These are phyloP conservation scores for Earliella scabrosa DNA, from an alignment of 1,284 basidiomycete species.

Conservation along the genomic window DNA sequence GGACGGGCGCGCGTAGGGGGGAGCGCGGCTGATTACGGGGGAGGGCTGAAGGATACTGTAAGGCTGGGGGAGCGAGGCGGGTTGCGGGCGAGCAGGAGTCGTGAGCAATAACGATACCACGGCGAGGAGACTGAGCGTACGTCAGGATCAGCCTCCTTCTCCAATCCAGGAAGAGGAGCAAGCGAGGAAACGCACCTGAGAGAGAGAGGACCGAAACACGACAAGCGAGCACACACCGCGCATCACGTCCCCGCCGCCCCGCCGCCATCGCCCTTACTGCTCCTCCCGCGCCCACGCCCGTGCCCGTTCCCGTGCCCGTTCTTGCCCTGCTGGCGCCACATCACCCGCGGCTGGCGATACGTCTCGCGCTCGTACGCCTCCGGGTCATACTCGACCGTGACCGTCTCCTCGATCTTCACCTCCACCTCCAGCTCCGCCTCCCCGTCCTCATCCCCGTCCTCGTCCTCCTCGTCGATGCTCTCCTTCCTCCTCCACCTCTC, in stretches of 20 bases:
- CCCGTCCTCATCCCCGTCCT: constrained; percentile 2
- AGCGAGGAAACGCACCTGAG: no score
- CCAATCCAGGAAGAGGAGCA: no score
- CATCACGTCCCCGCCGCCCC: constrained; percentile 2
- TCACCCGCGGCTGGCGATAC: constrained; percentile 21
- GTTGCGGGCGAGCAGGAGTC: no score
- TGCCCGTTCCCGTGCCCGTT: no score
- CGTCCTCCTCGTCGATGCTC: background rate
- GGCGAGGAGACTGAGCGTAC: no score
- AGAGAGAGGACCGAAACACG: background rate
- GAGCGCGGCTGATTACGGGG: no score
- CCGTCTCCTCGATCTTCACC: constrained; percentile 26
- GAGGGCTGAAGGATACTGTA: no score
- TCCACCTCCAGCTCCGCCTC: constrained; percentile 22
- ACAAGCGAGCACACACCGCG: background rate
- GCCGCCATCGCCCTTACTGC: background rate
- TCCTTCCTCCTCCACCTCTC: background rate
- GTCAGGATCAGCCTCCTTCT: no score
- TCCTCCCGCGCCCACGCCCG: background rate
- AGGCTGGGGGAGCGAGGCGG: no score
- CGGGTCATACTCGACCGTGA: constrained; percentile 26
- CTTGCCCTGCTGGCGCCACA: no score
- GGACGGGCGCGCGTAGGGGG: no score
- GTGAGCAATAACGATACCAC: no score
- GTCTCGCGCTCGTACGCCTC: constrained; percentile 17